phyloP scores from a whole-genome alignment of 805 yeast genomes.

The Yamadazyma ubonensis region DNA sequence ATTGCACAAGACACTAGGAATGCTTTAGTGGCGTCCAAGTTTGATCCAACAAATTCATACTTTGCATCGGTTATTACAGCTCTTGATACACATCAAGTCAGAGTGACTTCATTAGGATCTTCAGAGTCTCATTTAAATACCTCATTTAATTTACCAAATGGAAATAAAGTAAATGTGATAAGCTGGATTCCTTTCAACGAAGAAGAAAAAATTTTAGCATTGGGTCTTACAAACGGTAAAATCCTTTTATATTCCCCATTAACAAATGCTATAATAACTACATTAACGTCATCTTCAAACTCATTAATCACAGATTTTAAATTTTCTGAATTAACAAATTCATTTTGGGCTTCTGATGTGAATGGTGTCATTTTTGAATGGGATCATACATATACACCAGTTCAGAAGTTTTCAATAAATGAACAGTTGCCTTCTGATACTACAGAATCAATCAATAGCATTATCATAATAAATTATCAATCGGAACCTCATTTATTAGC shows the following conservation, averaged over 20 bases:
- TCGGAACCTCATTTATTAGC: conserved; percentile 48
- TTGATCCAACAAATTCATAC: conserved; percentile 61
- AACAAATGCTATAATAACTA: conserved; percentile 54
- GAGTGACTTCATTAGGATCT: conserved; percentile 53
- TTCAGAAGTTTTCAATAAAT: conserved; percentile 42
- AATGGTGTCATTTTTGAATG: conserved; percentile 61
- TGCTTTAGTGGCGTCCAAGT: conserved; percentile 44
- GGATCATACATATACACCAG: conserved; percentile 48
- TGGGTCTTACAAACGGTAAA: conserved; percentile 67
- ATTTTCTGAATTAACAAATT: conserved; percentile 38
- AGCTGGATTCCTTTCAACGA: conserved; percentile 47
- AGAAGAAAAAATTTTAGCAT: conserved; percentile 50
- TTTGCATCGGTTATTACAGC: conserved; percentile 67
- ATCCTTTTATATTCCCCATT: conserved; percentile 67
- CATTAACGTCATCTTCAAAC: conserved; percentile 46
- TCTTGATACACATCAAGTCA: conserved; percentile 67
- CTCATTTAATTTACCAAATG: conserved; percentile 54
- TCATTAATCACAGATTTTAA: conserved; percentile 52
- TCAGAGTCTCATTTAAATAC: conserved; percentile 44
- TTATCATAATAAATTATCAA: conserved; percentile 28
- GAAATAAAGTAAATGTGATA: conserved; percentile 47
- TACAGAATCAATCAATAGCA: conserved; percentile 32
- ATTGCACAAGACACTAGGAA: conserved; percentile 15
- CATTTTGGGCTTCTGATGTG: conserved; percentile 60
- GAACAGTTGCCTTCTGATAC: conserved; percentile 30